Base-by-base conservation (phyloP, 2,329 filamentous ascomycete genomes). In the Xylaria sp. region DNA sequence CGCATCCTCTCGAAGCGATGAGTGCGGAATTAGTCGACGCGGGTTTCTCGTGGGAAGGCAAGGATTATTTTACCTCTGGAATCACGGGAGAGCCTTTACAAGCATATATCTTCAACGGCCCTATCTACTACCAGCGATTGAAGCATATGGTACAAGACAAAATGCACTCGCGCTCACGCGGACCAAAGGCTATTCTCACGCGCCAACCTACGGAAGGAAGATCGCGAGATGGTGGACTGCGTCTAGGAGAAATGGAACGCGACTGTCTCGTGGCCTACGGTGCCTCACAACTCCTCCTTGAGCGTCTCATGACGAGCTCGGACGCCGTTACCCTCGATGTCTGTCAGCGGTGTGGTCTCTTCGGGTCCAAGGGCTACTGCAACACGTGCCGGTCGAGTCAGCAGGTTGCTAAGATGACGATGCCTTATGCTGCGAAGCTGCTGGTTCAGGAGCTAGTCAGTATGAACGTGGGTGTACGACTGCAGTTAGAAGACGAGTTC, bases 71-170 rank as follows among this genome's bases (percentile, higher is more conserved):
- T 71, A 98, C 96, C 0, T 94, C 91, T 0, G 96, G 96, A 42
- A 95, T 98, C 78, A 98, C 96, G 0, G 97, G 96, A 75, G 96
- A 99, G 82, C 90, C 93, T 0, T 86, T 98, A 5, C 94, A 97
- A 72, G 94, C 94, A 13, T 98, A 98, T 82, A 94, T 99, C 78
- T 99, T 98, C 86, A 97, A 97, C 79, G 96, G 96, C 0, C 96
- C 96, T 12, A 99, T 99, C 81, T 99, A 97, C 85, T 99, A 99
- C 84, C 96, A 99, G 84, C 97, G 97, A 74, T 89, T 99, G 73
- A 99, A 99, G 87, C 96, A 99, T 86, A 99, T 99, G 96, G 96
- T 99, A 3, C 94, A 98, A 81, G 96, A 99, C 80, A 99, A 99
- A 84, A 98, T 99, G 96, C 96, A 99, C 82, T 95, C 93, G 37